Evolutionary conservation across 2,329 filamentous ascomycete species (phyloP), one percentile per base, ranked within the genome.

Genomic region (Neofusicoccum kwambonambiense): DNA sequence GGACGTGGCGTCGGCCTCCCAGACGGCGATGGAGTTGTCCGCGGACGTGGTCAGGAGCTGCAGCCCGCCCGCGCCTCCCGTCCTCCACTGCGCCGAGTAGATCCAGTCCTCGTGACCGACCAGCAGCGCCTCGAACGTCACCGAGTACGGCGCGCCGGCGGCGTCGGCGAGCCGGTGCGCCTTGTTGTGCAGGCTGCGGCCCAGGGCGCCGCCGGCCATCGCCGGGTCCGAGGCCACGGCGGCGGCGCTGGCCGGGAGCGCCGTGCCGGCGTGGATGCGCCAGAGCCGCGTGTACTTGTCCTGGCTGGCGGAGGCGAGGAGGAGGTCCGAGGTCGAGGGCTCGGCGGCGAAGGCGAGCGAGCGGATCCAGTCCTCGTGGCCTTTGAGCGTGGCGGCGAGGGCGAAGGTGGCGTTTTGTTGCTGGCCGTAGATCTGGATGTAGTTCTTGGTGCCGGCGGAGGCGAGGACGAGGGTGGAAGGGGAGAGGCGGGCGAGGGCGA

Each of bases 31-130:
- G 0, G 95, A 97, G 74, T 97, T 98, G 75, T 99, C 95, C 3
- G 95, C 95, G 3, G 95, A 98, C 0, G 94, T 89, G 1, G 94
- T 93, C 3, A 99, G 85, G 8, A 97, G 85, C 70, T 90, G 91
- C 12, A 90, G 82, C 13, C 78, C 72, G 41, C 27, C 34, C 12
- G 19, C 19, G 19, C 19, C 12, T 22, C 49, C 15, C 47, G 3
- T 22, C n/a, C 86, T 84, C 93, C 93, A 97, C 63, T 84, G 83
- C 1, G 91, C 89, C 64, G 91, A 96, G 77, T 97, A 98, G 65
- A 99, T 94, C 95, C 95, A 99, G 73, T 99, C 95, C 74, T 99
- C 95, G 73, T 99, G 95, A 8, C 95, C 95, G 2, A 99, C 86
- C 5, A 99, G 84, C 2, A 99, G 82, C 1, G 95, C 95, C 76